A percentile compares a stretch with the other conserved stretches of the same genome.
Evolutionary conservation across 352 stramenopile genomes (phyloP).

Genomic region (Pythium grandisporangium): DNA sequence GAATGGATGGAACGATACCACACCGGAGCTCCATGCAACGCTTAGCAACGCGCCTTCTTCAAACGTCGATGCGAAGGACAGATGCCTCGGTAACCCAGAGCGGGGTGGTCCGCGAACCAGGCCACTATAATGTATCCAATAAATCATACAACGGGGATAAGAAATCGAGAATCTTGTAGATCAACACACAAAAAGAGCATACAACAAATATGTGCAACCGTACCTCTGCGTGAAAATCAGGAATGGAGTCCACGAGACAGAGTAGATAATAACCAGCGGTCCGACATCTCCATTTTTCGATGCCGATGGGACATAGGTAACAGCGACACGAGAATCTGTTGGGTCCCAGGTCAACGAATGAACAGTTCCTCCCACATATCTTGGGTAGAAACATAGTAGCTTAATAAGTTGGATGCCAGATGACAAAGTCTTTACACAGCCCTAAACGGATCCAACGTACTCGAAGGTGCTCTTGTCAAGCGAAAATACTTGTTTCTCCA

Average conservation of each 20-base stretch:
- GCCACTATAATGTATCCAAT: conserved; percentile 18
- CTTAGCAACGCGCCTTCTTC: conserved; percentile 59
- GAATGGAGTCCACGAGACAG: conserved; percentile 55
- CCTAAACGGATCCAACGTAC: conserved; percentile 25
- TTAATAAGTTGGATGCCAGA: no score
- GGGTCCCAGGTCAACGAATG: conserved; percentile 62
- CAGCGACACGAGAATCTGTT: conserved; percentile 48
- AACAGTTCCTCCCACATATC: conserved; percentile 49
- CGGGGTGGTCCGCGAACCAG: conserved; percentile 52
- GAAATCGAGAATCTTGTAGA: background rate
- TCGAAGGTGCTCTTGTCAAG: conserved; percentile 51
- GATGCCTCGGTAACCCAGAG: conserved; percentile 37
- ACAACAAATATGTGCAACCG: conserved; percentile 2
- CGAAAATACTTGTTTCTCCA: conserved; percentile 48
- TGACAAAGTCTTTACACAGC: no score
- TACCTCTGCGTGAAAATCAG: conserved; percentile 68
- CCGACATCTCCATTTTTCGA: conserved; percentile 18
- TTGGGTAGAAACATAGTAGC: conserved; percentile 8
- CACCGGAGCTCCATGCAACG: conserved; percentile 64
- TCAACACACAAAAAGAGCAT: background rate
- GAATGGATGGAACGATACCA: conserved; percentile 76
- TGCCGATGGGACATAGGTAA: conserved; percentile 30
- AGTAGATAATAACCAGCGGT: conserved; percentile 63
- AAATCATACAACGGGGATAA: no score
- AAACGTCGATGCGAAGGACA: conserved; percentile 61